These are phyloP conservation scores for Mycena sanguinolenta DNA, from an alignment of 768 basidiomycete species.

Conservation along the genomic window DNA sequence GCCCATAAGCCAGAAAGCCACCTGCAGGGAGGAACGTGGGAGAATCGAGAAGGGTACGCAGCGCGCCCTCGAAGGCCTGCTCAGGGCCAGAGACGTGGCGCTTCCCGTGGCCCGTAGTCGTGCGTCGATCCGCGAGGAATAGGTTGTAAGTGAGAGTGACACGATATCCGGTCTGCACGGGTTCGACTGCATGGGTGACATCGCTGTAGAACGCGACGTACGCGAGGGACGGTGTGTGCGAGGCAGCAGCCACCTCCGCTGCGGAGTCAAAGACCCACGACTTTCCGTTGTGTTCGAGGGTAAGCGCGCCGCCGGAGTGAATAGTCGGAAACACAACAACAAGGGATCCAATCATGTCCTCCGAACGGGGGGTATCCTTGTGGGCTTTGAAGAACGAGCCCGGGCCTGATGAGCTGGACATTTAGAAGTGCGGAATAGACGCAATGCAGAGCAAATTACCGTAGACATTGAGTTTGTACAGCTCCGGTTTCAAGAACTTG, in stretches of 20 bases:
- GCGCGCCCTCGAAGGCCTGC: constrained; percentile 30
- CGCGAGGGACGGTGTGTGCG: background rate
- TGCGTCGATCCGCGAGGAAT: constrained; percentile 40
- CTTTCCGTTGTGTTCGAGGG: background rate
- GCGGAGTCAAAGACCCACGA: background rate
- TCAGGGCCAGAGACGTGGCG: constrained; percentile 8
- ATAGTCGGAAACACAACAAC: background rate
- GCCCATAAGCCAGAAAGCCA: constrained; percentile 51
- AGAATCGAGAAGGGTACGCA: constrained; percentile 45
- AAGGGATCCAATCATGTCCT: background rate
- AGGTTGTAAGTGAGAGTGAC: constrained; percentile 60
- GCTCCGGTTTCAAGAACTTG: background rate
- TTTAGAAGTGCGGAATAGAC: no score
- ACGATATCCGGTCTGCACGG: constrained; percentile 48
- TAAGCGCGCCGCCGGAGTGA: background rate
- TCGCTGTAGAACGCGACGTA: background rate
- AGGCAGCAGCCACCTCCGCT: background rate
- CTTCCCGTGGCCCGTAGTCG: background rate
- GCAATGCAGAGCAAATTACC: background rate
- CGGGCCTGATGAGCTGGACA: background rate
- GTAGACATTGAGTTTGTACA: background rate
- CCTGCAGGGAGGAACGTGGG: constrained; percentile 47
- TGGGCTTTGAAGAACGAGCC: background rate
- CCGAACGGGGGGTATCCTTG: background rate
- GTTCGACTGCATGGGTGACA: background rate